Evolutionary conservation across 306 rosid species (phyloP).

Genomic region (Trifolium dubium): DNA sequence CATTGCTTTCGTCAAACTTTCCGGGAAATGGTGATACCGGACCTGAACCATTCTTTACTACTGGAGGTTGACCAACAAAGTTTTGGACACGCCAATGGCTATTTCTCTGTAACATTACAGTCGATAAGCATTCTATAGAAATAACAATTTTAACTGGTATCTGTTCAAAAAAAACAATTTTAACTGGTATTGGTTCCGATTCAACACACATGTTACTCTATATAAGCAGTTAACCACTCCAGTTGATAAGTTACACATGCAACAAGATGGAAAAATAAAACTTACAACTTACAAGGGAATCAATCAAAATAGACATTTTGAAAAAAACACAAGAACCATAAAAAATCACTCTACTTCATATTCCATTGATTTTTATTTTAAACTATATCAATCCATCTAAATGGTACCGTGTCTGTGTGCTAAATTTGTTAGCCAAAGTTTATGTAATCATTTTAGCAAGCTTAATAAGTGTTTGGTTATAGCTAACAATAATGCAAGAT

Average conservation of each 20-base stretch:
- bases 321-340: background rate
- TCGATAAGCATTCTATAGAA: conserved; percentile 28
- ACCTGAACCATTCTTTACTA: conserved; percentile 68
- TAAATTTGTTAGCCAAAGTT: conserved; percentile 18
- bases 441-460: background rate
- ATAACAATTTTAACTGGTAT: conserved; percentile 26
- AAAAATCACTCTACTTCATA: conserved; percentile 11
- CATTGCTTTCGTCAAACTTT: conserved; percentile 76
- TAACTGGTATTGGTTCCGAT: conserved; percentile 14
- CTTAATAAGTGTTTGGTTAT: conserved; percentile 1
- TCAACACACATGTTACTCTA: conserved; percentile 25
- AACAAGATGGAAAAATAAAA: background rate
- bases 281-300: background rate
- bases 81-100: conserved; percentile 96
- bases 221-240: conserved; percentile 18
- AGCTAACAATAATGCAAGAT: conserved; percentile 14
- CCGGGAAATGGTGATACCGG: conserved; percentile 69
- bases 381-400: background rate
- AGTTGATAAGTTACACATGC: conserved; percentile 26
- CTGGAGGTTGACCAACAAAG: conserved; percentile 71
- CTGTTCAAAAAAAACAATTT: too few relatives aligned
- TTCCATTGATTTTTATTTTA: background rate
- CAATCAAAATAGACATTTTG: background rate
- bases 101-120: conserved; percentile 73
- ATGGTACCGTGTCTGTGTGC: background rate